phyloP scores from a whole-genome alignment of 106 monocot genomes.

The Hemerocallis citrina region DNA sequence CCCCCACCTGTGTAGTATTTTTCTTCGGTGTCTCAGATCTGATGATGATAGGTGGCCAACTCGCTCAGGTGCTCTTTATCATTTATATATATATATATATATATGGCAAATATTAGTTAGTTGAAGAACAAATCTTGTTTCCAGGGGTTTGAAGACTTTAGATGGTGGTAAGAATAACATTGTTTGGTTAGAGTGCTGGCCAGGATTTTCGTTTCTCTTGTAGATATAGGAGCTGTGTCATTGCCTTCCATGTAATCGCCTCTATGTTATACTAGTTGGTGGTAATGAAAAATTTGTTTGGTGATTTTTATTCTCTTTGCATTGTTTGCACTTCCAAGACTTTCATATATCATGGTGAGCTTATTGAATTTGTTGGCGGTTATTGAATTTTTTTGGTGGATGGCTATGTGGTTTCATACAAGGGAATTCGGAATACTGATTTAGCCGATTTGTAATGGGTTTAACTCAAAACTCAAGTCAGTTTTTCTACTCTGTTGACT shows the following conservation, averaged over 20 bases:
- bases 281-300: not conserved
- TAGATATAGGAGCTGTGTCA: not conserved
- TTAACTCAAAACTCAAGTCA: no score
- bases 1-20: not conserved
- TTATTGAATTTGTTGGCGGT: no score
- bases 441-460: no score
- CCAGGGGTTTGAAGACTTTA: not conserved
- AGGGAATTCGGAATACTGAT: no score
- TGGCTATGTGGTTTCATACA: no score
- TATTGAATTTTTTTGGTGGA: no score
- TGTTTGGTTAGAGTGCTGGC: not conserved
- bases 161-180: not conserved
- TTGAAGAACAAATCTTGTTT: not conserved
- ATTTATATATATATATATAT: no score
- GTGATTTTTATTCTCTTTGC: no score
- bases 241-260: not conserved
- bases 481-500: no score
- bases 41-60: not conserved
- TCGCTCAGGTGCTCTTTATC: not conserved
- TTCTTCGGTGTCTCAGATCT: not conserved
- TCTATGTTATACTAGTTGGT: not conserved
- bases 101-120: not conserved
- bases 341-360: no score
- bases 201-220: constrained; percentile 1
- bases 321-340: no score